These are phyloP conservation scores for Massarina eburnea DNA, from an alignment of 2,329 filamentous ascomycete species.

Conservation along the genomic window DNA sequence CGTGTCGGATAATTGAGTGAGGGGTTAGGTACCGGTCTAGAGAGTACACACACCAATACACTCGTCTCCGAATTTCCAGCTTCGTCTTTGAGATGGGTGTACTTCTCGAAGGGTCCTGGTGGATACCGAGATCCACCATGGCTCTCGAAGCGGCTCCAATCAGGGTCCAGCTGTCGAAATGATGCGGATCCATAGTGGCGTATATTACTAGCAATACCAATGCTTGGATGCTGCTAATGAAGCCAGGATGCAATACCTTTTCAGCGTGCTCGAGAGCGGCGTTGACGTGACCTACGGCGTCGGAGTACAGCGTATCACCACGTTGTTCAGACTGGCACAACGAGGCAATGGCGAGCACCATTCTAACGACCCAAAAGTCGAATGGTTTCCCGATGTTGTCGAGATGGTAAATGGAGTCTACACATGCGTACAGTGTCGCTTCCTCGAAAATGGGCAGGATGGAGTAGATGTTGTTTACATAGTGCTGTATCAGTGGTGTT, in stretches of 20 bases:
- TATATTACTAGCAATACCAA: constrained; percentile 85
- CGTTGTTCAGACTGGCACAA: constrained; percentile 69
- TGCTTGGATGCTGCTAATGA: constrained; percentile 82
- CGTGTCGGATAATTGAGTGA: neutral
- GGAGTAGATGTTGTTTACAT: constrained; percentile 78
- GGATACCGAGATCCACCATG: constrained; percentile 85
- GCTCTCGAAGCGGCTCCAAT: constrained; percentile 88
- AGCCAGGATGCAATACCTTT: constrained; percentile 80
- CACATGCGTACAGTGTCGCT: constrained; percentile 71
- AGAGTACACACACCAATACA: constrained; percentile 89
- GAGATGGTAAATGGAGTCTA: constrained; percentile 80
- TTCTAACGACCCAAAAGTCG: constrained; percentile 84
- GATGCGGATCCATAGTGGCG: constrained; percentile 82
- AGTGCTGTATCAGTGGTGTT: constrained; percentile 74
- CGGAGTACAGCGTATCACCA: constrained; percentile 64
- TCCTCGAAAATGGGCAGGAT: constrained; percentile 84
- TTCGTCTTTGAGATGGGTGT: constrained; percentile 67
- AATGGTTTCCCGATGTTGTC: constrained; percentile 63
- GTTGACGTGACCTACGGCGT: constrained; percentile 62
- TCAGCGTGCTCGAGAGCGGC: constrained; percentile 77
- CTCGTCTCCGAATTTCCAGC: constrained; percentile 75
- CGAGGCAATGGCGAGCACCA: constrained; percentile 84
- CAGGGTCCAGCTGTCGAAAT: constrained; percentile 93
- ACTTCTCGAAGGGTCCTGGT: constrained; percentile 82
- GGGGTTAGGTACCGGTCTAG: constrained; percentile 69